These are phyloP conservation scores for Dictyostelium brefeldianum DNA, from an alignment of 78 protist genomes.

Conservation along the genomic window DNA sequence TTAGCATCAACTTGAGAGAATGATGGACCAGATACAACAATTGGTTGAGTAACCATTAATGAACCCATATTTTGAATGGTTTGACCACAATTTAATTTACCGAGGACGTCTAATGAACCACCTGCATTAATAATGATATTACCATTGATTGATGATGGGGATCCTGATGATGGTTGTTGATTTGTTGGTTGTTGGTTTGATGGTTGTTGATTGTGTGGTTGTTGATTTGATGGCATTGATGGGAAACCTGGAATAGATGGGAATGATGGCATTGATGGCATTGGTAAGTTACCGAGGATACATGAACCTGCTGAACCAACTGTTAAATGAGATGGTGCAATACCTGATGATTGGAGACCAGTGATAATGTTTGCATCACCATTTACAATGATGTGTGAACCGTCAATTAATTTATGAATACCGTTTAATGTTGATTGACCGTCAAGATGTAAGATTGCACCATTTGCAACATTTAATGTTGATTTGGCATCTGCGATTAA, in stretches of 20 bases:
- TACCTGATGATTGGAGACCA: slow-evolving; percentile 7
- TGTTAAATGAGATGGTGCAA: neutral
- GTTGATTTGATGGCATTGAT: neutral
- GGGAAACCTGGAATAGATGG: slow-evolving; percentile 5
- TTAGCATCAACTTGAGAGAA: slow-evolving; percentile 28
- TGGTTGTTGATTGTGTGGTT: neutral
- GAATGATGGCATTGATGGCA: slow-evolving; percentile 17
- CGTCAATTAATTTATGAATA: slow-evolving; percentile 13
- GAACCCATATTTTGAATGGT: slow-evolving; percentile 10
- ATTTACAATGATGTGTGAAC: slow-evolving; percentile 15
- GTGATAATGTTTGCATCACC: slow-evolving; percentile 32
- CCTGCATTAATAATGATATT: slow-evolving; percentile 20
- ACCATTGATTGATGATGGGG: slow-evolving; percentile 31
- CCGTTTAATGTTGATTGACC: slow-evolving; percentile 30
- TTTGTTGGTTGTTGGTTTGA: neutral
- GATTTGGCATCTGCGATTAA: slow-evolving; percentile 35
- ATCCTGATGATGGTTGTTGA: neutral
- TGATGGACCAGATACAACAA: neutral
- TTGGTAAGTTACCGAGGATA: neutral
- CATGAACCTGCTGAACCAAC: slow-evolving; percentile 51
- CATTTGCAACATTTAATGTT: slow-evolving; percentile 10
- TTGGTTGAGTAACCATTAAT: slow-evolving; percentile 41
- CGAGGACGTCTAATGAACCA: slow-evolving; percentile 23
- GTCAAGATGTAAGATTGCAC: slow-evolving; percentile 23
- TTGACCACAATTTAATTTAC: slow-evolving; percentile 13